Percentiles rank a stretch among this genome's conserved stretches.
phyloP scores from a whole-genome alignment of 129 eudicot genomes.

The Cynara cardunculus region DNA sequence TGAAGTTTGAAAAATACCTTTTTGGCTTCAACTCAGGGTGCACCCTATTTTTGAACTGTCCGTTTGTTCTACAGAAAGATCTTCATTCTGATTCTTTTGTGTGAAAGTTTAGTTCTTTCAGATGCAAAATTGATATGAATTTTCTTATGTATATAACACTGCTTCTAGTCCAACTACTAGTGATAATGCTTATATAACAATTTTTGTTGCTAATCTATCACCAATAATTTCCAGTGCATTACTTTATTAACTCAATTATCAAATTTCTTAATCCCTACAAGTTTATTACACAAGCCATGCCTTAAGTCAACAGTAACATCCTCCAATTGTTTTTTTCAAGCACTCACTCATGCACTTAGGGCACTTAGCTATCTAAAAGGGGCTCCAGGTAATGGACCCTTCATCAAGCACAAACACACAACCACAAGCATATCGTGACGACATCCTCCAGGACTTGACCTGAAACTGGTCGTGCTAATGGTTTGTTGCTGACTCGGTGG shows the following conservation, averaged over 20 bases:
- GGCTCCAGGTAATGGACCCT: neutral
- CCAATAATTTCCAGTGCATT: neutral
- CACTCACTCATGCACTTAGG: neutral
- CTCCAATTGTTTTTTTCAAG: neutral
- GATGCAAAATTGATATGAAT: neutral
- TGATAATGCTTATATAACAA: neutral
- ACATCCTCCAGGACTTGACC: neutral
- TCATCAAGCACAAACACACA: neutral
- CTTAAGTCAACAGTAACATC: neutral
- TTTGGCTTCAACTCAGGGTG: neutral
- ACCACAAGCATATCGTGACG: no score
- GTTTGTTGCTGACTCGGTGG: neutral
- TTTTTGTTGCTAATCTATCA: neutral
- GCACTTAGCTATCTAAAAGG: neutral
- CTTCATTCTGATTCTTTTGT: neutral
- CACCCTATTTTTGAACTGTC: neutral
- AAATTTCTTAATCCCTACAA: neutral
- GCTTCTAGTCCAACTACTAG: neutral
- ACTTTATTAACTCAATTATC: neutral
- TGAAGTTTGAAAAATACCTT: neutral
- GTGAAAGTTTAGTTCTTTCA: neutral
- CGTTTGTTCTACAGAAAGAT: neutral
- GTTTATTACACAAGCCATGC: neutral
- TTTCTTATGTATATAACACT: neutral
- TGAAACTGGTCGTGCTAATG: neutral